Evolutionary conservation across 1,284 basidiomycete genomes (phyloP), one percentile per base, ranked within the genome.

Genomic region (Somion occarium): DNA sequence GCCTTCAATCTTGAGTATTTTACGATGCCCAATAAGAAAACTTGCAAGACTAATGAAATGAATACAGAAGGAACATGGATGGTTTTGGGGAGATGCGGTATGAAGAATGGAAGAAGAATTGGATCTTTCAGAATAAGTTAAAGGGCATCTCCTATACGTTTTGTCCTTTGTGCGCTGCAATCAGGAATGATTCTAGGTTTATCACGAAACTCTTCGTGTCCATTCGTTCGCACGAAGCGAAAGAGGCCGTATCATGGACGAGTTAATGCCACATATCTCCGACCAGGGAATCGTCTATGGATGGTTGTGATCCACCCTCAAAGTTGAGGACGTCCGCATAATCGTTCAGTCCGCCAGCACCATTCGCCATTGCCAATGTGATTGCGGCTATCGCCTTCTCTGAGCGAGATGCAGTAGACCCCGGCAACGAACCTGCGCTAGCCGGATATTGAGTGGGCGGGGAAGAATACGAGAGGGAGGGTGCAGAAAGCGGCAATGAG

Each of bases 371-470:
- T 13, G 82, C 83, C 3, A 88, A 67, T 44, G 71, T 75, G 18
- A 87, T 69, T 13, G 79, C 82, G 20, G 78, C 81, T 44, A 87
- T 69, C n/a, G 77, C 78, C 59, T 81, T 83, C 53, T 85, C 82
- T 12, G 75, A 70, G 39, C 70, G 69, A 37, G 75, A 70, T 11
- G 75, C 56, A 5, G 57, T 53, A 22, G 57, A 56, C 37, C 58
- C 56, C 19, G 55, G 38, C 43, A 34, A 34, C n/a, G 55, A 38
- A n/a, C 30, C 24, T 19, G 49, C 24, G 23, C 41, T 25, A 26
- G 15, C 13, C 30, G 26, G 54, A 56, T 55, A 24, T 57, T 47
- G 41, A 55, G 55, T 23, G 51, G 60, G 38, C 53, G 59, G 37
- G 59, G 62, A 24, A 54, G 60, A 51, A 42, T 52, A 58, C 43